Percentiles rank a stretch among this genome's conserved stretches.
Conservation (phyloP, 305 asterid species). For the Fraxinus baroniana region DNA sequence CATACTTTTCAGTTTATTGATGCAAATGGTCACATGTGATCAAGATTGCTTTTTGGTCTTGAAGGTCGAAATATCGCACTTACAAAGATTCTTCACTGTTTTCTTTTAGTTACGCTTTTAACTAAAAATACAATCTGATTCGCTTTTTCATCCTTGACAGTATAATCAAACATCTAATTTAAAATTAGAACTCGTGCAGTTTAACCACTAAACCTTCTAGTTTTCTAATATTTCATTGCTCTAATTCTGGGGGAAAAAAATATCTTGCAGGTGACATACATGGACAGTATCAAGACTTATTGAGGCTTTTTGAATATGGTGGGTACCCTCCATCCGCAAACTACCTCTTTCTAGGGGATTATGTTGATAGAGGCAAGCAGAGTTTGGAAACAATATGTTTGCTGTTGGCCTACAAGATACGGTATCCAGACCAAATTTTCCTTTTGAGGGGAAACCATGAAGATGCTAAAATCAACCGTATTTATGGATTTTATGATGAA, state of each 20-base stretch:
- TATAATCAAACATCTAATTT: background rate
- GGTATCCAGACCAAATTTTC: slow-evolving; percentile 63
- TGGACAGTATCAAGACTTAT: slow-evolving; percentile 79
- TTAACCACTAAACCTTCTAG: background rate
- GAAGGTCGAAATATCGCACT: background rate
- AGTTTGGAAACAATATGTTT: slow-evolving; percentile 88
- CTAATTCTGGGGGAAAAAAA: background rate
- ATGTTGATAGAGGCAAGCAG: slow-evolving; percentile 85
- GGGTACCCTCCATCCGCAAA: slow-evolving; percentile 75
- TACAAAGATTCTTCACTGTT: background rate
- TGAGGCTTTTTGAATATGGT: slow-evolving; percentile 74
- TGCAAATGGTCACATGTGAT: background rate
- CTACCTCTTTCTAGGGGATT: slow-evolving; percentile 82
- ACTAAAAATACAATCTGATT: background rate
- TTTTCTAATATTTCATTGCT: background rate
- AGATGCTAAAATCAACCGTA: slow-evolving; percentile 78
- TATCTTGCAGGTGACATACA: slow-evolving; percentile 71
- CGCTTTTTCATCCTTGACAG: background rate
- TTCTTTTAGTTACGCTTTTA: background rate
- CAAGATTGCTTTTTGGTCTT: background rate
- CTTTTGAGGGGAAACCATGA: slow-evolving; percentile 79
- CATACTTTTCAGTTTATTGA: background rate
- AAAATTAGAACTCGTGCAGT: background rate
- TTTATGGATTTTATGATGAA: slow-evolving; percentile 80
- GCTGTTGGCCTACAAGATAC: slow-evolving; percentile 72